These are phyloP conservation scores for Nicotiana tabacum DNA, from an alignment of 257 asterid species.

Conservation along the genomic window DNA sequence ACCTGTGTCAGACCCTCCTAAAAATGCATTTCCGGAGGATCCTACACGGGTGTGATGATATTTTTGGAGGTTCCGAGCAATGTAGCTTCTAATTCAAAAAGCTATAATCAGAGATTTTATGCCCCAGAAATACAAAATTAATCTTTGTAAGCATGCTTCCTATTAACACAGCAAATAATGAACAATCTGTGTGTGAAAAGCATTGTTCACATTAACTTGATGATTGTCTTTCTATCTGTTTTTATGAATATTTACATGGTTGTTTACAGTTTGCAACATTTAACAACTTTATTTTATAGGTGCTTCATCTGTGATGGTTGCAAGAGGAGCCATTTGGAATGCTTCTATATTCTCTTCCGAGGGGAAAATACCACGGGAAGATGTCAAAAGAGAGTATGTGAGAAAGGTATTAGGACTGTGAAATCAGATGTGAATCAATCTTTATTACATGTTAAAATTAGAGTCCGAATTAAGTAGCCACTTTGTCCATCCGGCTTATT, in stretches of 20 bases:
- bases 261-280: not conserved
- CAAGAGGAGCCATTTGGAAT: constrained; percentile 98
- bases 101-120: not conserved
- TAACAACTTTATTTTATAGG: constrained; percentile 36
- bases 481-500: not conserved
- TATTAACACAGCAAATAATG: not conserved
- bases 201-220: not conserved
- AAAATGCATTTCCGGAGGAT: not conserved
- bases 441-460: not conserved
- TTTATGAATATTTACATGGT: not conserved
- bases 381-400: constrained; percentile 65
- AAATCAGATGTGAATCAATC: not conserved
- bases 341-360: constrained; percentile 79
- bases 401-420: constrained; percentile 56
- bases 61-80: not conserved
- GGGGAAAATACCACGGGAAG: constrained; percentile 75
- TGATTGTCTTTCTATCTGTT: not conserved
- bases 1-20: not conserved
- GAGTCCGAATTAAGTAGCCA: not conserved
- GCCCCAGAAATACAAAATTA: not conserved
- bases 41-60: not conserved
- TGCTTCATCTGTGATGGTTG: constrained; percentile 94
- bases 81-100: not conserved
- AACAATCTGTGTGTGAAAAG: not conserved
- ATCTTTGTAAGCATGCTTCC: not conserved